A percentile compares a stretch with the other conserved stretches of the same genome.
These are phyloP conservation scores for Jimgerdemannia lactiflua DNA, from an alignment of 192 early-diverging fungal genomes.

Conservation along the genomic window DNA sequence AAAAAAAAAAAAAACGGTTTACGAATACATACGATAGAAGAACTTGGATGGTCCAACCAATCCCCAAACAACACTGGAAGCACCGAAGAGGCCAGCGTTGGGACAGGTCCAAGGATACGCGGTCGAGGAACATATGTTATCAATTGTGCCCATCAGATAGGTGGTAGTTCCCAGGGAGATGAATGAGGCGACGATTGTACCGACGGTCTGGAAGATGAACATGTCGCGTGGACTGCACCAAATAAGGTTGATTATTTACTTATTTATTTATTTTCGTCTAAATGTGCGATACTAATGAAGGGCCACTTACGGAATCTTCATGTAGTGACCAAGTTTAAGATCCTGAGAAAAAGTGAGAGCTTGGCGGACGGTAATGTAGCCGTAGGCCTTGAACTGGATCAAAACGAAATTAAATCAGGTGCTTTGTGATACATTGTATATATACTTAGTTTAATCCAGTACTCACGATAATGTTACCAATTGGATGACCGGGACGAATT, in stretches of 20 bases:
- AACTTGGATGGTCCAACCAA: background rate
- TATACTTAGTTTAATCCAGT: background rate
- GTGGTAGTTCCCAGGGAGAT: slow-evolving; percentile 18
- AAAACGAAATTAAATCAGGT: too few relatives aligned
- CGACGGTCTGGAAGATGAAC: slow-evolving; percentile 56
- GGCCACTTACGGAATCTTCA: slow-evolving; percentile 23
- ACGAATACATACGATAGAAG: background rate
- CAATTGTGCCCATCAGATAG: background rate
- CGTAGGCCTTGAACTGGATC: slow-evolving; percentile 1
- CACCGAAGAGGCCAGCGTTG: too few relatives aligned
- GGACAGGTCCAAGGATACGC: too few relatives aligned
- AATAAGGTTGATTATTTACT: slow-evolving; percentile 51
- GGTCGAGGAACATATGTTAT: background rate
- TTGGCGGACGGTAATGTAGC: slow-evolving; percentile 37
- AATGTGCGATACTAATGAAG: background rate
- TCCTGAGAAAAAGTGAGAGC: slow-evolving; percentile 56
- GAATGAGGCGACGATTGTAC: slow-evolving; percentile 44
- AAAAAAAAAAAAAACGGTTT: background rate
- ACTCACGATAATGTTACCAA: background rate
- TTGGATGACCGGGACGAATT: background rate
- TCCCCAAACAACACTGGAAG: background rate
- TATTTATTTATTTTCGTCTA: slow-evolving; percentile 49
- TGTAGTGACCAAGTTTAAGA: slow-evolving; percentile 49
- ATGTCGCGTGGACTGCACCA: slow-evolving; percentile 44
- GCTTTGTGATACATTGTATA: background rate